Evolutionary conservation across 2,329 filamentous ascomycete species (phyloP).

Genomic region (Penicillium sp.): DNA sequence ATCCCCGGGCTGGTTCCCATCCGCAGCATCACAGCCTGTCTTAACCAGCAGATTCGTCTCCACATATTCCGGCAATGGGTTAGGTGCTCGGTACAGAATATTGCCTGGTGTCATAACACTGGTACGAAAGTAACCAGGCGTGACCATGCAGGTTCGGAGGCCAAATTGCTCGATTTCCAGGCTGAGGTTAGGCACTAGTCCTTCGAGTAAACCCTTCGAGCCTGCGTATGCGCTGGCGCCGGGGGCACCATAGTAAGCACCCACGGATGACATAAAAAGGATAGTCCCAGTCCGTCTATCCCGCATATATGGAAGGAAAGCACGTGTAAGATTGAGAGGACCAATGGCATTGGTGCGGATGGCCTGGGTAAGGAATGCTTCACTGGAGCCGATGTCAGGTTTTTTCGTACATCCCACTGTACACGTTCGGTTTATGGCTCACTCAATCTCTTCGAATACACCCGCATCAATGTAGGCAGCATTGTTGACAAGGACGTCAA

Average conservation of each 20-base stretch:
- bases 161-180: neutral
- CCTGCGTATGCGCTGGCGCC: neutral
- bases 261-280: neutral
- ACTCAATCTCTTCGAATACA: neutral
- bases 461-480: neutral
- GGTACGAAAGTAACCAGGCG: neutral
- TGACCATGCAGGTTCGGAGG: neutral
- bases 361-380: neutral
- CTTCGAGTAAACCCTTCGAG: neutral
- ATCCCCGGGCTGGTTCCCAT: neutral
- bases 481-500: constrained; percentile 28
- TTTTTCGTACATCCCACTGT: no score
- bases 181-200: neutral
- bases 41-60: neutral
- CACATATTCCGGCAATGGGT: neutral
- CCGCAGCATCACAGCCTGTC: neutral
- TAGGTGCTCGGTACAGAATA: neutral
- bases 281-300: neutral
- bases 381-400: neutral
- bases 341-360: neutral
- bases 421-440: neutral
- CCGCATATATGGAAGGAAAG: neutral
- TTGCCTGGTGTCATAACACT: neutral
- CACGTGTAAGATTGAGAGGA: neutral
- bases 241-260: neutral